These are phyloP conservation scores for Fraxinus dipetala DNA, from an alignment of 305 asterid genomes.

Conservation along the genomic window DNA sequence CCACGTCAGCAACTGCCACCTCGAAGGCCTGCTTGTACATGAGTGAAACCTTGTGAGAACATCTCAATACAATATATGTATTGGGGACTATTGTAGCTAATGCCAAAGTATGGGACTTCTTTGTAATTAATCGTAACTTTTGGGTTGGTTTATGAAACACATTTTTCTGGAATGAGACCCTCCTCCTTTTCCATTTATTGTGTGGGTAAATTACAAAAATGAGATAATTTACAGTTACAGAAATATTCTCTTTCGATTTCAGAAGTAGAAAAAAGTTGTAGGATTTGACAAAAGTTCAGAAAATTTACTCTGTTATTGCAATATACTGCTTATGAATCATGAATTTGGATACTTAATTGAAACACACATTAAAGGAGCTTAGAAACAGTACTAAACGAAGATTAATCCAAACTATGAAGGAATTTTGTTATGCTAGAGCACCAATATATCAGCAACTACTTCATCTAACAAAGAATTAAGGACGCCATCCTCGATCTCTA, in stretches of 20 bases:
- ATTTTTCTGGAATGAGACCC: neutral
- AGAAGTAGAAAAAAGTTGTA: neutral
- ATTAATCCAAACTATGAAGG: neutral
- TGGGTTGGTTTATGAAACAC: neutral
- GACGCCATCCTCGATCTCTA: conserved; percentile 57
- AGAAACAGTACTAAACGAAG: neutral
- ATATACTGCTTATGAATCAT: neutral
- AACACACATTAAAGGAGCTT: neutral
- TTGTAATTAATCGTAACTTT: conserved; percentile 10
- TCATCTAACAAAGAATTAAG: conserved; percentile 72
- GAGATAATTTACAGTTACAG: neutral
- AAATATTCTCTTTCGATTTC: neutral
- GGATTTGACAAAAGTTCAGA: neutral
- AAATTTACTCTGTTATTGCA: neutral
- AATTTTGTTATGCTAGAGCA: conserved; percentile 25
- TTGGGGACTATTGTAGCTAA: neutral
- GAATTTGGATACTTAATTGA: neutral
- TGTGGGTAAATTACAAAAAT: neutral
- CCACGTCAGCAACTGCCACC: conserved; percentile 49
- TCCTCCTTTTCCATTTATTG: neutral
- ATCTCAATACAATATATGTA: neutral
- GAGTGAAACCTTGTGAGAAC: neutral
- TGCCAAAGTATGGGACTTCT: neutral
- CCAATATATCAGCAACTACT: conserved; percentile 58
- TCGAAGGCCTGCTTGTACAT: conserved; percentile 52